Evolutionary conservation across 495 filamentous ascomycete species (phyloP).

Genomic region (Xylaria bambusicola): DNA sequence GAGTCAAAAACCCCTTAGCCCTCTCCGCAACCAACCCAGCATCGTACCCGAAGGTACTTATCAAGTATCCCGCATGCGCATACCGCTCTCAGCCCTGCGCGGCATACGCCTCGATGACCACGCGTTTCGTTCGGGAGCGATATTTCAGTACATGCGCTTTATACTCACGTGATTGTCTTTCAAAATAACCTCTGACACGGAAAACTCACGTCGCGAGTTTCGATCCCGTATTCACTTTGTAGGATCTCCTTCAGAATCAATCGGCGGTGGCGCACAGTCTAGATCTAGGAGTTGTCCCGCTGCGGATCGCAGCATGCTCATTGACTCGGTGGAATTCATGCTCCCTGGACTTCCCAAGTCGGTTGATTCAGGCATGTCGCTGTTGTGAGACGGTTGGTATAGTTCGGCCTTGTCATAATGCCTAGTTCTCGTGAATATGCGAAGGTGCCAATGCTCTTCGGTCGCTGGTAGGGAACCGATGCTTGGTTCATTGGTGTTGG

Average conservation of each 20-base stretch:
- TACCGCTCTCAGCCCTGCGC: slow-evolving; percentile 62
- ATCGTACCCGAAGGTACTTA: slow-evolving; percentile 50
- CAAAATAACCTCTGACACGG: slow-evolving; percentile 58
- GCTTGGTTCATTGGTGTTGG: not conserved
- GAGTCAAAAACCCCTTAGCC: slow-evolving; percentile 46
- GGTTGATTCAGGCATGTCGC: not conserved
- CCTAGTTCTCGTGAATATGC: not conserved
- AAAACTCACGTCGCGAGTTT: slow-evolving; percentile 55
- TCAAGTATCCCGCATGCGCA: slow-evolving; percentile 53
- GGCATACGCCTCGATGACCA: slow-evolving; percentile 58
- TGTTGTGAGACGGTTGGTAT: not conserved
- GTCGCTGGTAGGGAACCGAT: not conserved
- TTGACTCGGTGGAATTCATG: not conserved
- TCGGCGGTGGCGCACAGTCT: not conserved
- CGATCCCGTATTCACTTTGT: slow-evolving; percentile 26
- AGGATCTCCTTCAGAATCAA: slow-evolving; percentile 19
- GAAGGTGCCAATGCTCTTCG: not conserved
- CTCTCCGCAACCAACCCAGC: slow-evolving; percentile 54
- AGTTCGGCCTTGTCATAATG: not conserved
- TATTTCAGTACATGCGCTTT: slow-evolving; percentile 41
- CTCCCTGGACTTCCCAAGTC: not conserved
- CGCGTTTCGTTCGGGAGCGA: slow-evolving; percentile 41
- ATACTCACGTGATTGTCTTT: slow-evolving; percentile 52
- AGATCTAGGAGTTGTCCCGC: slow-evolving; percentile 5
- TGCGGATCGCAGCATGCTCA: slow-evolving; percentile 4